Evolutionary conservation across 495 filamentous ascomycete genomes (phyloP), one percentile per base, ranked within the genome.

Genomic region (Xylaria cubensis): DNA sequence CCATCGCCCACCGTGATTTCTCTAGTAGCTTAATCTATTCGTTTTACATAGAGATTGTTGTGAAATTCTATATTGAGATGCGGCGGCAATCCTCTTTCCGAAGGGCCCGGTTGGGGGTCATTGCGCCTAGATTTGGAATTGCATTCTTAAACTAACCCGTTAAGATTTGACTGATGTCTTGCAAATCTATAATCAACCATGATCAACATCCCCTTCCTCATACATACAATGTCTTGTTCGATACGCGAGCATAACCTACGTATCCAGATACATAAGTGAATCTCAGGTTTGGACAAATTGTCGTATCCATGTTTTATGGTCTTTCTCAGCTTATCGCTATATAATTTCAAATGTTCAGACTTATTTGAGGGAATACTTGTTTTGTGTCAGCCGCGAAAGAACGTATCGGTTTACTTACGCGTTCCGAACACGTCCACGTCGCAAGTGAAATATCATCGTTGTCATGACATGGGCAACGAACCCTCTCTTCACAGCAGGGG

Each of bases 391-490:
- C 56, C 56, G 8, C n/a, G 24, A 26, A 59, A 39, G 56, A 39
- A 39, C 56, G n/a, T 4, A 34, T 58, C 55, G 29, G 17, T 32
- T 34, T 15, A 34, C 12, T 56, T 13, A 58, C 1, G 56, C 56
- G 32, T 12, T 39, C 56, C 17, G 2, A 2, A 39, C 13, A 29
- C 58, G 13, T 61, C 15, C 21, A 61, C 4, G 39, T 21, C 32
- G 17, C 34, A 13, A 41, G n/a, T n/a, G 58, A 61, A 19, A 21
- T 3, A 39, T 36, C 34, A 61, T 13, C 32, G 12, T 61, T 61
- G 58, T 61, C 58, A 61, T 61, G 58, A 36, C 58, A 59, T 32
- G 56, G 32, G 7, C 12, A 36, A 61, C 32, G 58, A 61, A 61
- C n/a, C 58, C 58, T 61, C 58, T 61, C 32, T 61, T 61, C 39